Evolutionary conservation across 2,329 filamentous ascomycete species (phyloP).

Genomic region (Chaetomium sp.): DNA sequence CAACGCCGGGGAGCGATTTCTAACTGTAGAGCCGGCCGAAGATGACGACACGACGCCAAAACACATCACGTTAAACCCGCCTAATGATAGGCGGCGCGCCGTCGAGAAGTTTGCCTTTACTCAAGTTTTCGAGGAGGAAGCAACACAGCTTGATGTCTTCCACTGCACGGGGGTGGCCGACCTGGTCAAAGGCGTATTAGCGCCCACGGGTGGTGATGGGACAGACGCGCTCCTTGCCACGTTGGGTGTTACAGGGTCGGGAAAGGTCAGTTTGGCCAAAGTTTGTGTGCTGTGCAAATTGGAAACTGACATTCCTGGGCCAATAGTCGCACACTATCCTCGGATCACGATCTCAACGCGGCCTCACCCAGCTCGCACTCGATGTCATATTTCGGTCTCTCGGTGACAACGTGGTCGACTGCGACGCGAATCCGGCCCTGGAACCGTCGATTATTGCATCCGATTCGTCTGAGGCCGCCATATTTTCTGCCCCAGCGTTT

Average conservation of each 20-base stretch:
- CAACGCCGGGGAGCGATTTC: conserved; percentile 57
- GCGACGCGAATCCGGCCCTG: conserved; percentile 49
- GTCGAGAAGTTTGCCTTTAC: conserved; percentile 95
- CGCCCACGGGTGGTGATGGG: conserved; percentile 64
- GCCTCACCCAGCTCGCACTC: conserved; percentile 83
- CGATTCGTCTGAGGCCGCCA: conserved; percentile 73
- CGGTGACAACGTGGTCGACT: conserved; percentile 61
- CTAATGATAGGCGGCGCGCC: conserved; percentile 77
- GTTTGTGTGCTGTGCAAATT: neutral
- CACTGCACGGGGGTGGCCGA: conserved; percentile 67
- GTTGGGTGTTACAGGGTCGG: conserved; percentile 87
- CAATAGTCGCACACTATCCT: conserved; percentile 87
- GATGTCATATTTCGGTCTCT: conserved; percentile 85
- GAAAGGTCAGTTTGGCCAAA: conserved; percentile 59
- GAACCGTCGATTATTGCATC: conserved; percentile 69
- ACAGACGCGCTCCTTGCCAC: conserved; percentile 88
- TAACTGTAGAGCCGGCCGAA: conserved; percentile 61
- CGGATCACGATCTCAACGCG: conserved; percentile 77
- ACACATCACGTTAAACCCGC: conserved; percentile 72
- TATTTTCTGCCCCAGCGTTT: conserved; percentile 68
- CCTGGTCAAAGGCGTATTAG: conserved; percentile 75
- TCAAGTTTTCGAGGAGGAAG: conserved; percentile 80
- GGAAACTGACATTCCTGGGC: neutral
- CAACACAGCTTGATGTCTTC: conserved; percentile 81
- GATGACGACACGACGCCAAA: conserved; percentile 44